Base-by-base conservation (phyloP, 208 protist species). In the Acanthamoeba quina region DNA sequence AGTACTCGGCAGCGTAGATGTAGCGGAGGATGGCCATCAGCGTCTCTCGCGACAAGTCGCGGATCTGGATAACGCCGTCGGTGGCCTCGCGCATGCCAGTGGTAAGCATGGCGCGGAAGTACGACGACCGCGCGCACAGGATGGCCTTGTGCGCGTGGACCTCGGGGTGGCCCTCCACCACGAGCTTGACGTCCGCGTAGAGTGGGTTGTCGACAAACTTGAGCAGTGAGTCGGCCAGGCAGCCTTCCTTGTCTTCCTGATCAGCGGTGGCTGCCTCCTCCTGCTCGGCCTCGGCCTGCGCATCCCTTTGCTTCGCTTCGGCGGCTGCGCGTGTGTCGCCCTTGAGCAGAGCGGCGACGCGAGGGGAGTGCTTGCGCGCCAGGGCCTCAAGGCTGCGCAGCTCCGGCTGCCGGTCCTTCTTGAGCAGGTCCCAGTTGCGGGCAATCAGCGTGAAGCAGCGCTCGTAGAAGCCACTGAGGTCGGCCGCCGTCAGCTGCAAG, bases 101-200 rank as follows among this genome's bases (percentile, higher is more conserved):
- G 6, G 78, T 58, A 13, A 86, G 62, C 52, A 86, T 54, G 21
- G 78, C 68, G 5, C 78, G 41, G 52, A 86, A 86, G 44, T 86
- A 47, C 24, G 78, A 52, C 24, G 78, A 86, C 13, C 78, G 78
- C 17, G 78, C 6, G 47, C 78, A 86, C 21, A 86, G 44, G 6
- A 86, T 58, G 10, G 78, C 78, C 34, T 86, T 86, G 52, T 86
- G 78, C 49, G 78, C 78, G 10, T 52, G 52, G 49, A 86, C 44
- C 2, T 41, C 49, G n/a, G 60, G 60, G 60, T 15, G 78, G 4
- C 49, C 78, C 49, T 86, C 78, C 4, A 86, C 78, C 3, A 62
- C n/a, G 21, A 86, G n/a, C 29, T 31, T 62, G 26, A 86, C 49
- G n/a, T 86, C 78, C 6, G 78, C 78, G 34, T 41, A 86, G 52